Evolutionary conservation across 1,284 basidiomycete species (phyloP).

Genomic region (Coniferiporia sulphurascens): DNA sequence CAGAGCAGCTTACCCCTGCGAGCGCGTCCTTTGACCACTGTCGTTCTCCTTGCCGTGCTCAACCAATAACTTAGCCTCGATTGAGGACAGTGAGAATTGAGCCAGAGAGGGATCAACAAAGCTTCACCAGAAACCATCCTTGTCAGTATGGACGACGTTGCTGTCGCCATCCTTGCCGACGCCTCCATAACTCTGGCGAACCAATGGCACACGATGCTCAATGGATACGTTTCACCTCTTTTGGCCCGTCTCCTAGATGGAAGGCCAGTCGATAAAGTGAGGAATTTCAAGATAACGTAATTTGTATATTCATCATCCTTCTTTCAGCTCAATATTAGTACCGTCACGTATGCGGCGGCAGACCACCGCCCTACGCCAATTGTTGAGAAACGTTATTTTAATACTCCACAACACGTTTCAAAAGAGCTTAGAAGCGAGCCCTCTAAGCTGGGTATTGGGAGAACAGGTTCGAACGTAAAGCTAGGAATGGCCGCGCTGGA

Average conservation of each 20-base stretch:
- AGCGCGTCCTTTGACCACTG: too few species aligned
- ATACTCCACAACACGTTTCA: constrained; percentile 33
- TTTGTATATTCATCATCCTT: not conserved
- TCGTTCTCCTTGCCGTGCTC: too few species aligned
- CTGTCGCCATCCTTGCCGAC: constrained; percentile 59
- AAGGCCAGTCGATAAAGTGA: constrained; percentile 31
- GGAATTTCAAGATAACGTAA: constrained; percentile 18
- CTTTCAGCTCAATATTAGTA: constrained; percentile 45
- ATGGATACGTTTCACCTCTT: constrained; percentile 47
- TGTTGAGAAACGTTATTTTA: constrained; percentile 52
- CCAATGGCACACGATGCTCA: constrained; percentile 48
- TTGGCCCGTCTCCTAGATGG: constrained; percentile 48
- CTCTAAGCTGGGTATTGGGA: constrained; percentile 48
- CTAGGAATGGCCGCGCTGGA: constrained; percentile 66
- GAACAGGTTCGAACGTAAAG: constrained; percentile 42
- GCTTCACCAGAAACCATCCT: not conserved
- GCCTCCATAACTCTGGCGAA: constrained; percentile 50
- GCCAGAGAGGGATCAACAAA: not conserved
- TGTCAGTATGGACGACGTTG: constrained; percentile 20
- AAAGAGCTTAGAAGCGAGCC: constrained; percentile 47
- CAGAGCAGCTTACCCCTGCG: too few species aligned
- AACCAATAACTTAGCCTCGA: too few species aligned
- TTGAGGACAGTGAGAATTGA: too few species aligned
- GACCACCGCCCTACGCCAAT: constrained; percentile 50
- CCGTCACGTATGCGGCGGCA: constrained; percentile 54